Percentiles rank a stretch among this genome's conserved stretches.
Conservation (phyloP, 2,329 filamentous ascomycete species). For the Ustulina deusta region DNA sequence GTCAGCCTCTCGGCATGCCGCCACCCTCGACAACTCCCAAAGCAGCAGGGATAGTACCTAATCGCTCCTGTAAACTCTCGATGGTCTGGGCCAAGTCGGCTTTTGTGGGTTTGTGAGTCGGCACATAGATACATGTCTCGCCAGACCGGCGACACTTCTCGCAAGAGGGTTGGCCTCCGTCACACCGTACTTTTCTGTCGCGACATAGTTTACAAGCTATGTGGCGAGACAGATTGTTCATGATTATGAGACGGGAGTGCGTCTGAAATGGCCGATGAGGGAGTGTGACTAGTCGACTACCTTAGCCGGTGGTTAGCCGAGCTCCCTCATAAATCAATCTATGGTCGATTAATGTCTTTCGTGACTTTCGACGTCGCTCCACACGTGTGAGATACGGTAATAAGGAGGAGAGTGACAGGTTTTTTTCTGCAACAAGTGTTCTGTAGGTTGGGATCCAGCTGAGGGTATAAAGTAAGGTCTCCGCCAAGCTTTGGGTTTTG, state of each 20-base stretch:
- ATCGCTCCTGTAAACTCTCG: conserved; percentile 44
- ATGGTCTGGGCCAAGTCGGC: conserved; percentile 44
- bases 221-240: conserved; percentile 41
- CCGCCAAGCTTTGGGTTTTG: conserved; percentile 31
- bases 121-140: conserved; percentile 45
- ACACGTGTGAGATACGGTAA: conserved; percentile 18
- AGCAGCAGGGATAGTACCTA: conserved; percentile 38
- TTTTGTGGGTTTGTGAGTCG: conserved; percentile 44
- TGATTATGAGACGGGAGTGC: conserved; percentile 23
- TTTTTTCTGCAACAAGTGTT: conserved; percentile 19
- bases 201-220: conserved; percentile 44
- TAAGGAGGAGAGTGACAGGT: conserved; percentile 15
- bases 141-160: conserved; percentile 45
- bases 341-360: conserved; percentile 14
- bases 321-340: conserved; percentile 24
- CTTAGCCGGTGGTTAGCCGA: conserved; percentile 28
- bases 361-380: conserved; percentile 21
- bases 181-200: conserved; percentile 45
- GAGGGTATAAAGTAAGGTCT: conserved; percentile 31
- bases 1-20: conserved; percentile 30
- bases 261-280: conserved; percentile 18
- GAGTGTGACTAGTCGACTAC: conserved; percentile 21
- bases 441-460: conserved; percentile 29
- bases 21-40: background rate
- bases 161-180: conserved; percentile 43